Conservation (phyloP, 305 asterid species). For the Fraxinus dipetala region DNA sequence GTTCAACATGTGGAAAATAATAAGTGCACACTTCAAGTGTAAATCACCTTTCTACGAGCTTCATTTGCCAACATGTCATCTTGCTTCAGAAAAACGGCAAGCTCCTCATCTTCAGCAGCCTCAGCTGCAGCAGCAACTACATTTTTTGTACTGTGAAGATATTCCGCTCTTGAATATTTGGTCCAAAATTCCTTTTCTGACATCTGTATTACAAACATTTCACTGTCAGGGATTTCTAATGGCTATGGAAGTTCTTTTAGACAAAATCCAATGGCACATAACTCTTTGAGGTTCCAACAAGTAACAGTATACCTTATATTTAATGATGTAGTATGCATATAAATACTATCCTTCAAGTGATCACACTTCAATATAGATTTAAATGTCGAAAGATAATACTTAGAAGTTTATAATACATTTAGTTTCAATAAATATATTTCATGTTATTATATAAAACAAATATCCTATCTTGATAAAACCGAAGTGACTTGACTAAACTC, state of each 20-base stretch:
- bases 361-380: background rate
- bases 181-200: conserved; percentile 88
- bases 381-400: background rate
- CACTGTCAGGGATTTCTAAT: conserved; percentile 8
- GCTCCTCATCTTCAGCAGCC: conserved; percentile 99
- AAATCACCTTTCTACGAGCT: conserved; percentile 85
- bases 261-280: conserved; percentile 16
- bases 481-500: background rate
- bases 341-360: background rate
- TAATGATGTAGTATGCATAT: background rate
- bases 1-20: conserved; percentile 3
- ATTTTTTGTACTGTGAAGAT: conserved; percentile 85
- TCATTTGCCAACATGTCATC: conserved; percentile 84
- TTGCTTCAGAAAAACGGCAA: conserved; percentile 93
- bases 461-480: background rate
- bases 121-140: conserved; percentile 97
- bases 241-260: conserved; percentile 12
- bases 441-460: background rate
- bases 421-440: background rate
- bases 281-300: conserved; percentile 5
- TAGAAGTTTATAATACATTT: background rate
- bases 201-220: conserved; percentile 48
- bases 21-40: background rate
- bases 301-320: background rate
- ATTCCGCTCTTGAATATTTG: conserved; percentile 82